A percentile compares a stretch with the other conserved stretches of the same genome.
These are phyloP conservation scores for Ophiorrhiza pumila DNA, from an alignment of 257 asterid genomes.

Conservation along the genomic window DNA sequence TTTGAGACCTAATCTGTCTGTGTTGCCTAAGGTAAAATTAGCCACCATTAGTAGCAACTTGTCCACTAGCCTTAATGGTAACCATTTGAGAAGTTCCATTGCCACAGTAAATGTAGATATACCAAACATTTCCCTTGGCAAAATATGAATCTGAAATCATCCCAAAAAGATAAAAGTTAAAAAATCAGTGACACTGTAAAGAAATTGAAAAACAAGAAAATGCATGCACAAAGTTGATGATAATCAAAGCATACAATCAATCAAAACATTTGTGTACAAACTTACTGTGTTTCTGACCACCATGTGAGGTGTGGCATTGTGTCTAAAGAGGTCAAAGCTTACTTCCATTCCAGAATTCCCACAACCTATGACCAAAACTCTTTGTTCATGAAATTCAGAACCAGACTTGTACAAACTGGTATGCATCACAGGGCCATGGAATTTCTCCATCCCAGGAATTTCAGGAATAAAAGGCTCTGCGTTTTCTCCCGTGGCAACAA, in stretches of 20 bases:
- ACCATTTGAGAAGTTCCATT: conserved; percentile 65
- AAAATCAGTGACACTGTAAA: background rate
- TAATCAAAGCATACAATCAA: background rate
- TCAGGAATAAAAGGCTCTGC: conserved; percentile 74
- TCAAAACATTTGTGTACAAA: background rate
- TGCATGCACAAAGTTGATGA: background rate
- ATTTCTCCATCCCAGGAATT: conserved; percentile 53
- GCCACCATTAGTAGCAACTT: conserved; percentile 58
- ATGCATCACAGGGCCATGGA: conserved; percentile 55
- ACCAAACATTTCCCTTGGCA: conserved; percentile 88
- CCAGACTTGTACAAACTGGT: conserved; percentile 65
- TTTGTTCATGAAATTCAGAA: conserved; percentile 39
- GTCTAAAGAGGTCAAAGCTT: conserved; percentile 67
- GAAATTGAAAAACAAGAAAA: background rate
- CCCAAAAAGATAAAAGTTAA: background rate
- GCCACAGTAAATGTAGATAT: conserved; percentile 70
- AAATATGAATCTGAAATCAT: conserved; percentile 58
- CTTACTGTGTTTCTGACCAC: conserved; percentile 84
- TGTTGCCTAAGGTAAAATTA: conserved; percentile 50
- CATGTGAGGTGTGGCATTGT: conserved; percentile 61
- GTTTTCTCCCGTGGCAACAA: conserved; percentile 88
- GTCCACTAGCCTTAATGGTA: conserved; percentile 70
- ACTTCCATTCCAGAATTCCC: conserved; percentile 99
- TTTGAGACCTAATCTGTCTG: conserved; percentile 57
- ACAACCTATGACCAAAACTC: conserved; percentile 72